phyloP scores from a whole-genome alignment of 2,329 filamentous ascomycete species.

The Tothia fuscella region DNA sequence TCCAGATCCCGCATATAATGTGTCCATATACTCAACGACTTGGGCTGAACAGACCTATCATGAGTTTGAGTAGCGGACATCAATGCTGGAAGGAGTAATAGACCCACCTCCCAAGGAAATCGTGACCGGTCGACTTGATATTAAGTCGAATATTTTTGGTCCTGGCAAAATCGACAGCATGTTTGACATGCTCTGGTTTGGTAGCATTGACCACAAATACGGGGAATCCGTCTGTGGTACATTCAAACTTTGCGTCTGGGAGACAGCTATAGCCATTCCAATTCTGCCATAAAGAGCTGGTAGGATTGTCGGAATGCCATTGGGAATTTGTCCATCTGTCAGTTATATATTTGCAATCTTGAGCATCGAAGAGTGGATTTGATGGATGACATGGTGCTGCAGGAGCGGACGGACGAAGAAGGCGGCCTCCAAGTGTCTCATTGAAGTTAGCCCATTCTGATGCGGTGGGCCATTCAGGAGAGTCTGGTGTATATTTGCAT shows the following conservation, averaged over 20 bases:
- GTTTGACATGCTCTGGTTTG: slow-evolving; percentile 19
- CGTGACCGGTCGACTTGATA: slow-evolving; percentile 10
- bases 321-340: background rate
- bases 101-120: slow-evolving; percentile 8
- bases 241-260: background rate
- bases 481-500: background rate
- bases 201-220: slow-evolving; percentile 31
- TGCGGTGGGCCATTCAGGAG: background rate
- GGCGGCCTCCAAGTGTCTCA: background rate
- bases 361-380: background rate
- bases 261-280: slow-evolving; percentile 7
- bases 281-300: background rate
- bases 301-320: background rate
- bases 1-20: background rate
- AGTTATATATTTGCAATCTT: background rate
- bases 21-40: slow-evolving; percentile 3
- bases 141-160: slow-evolving; percentile 6
- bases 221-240: slow-evolving; percentile 18
- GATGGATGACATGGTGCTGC: background rate
- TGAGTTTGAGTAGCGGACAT: background rate
- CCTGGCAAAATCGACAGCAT: slow-evolving; percentile 3
- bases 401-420: background rate
- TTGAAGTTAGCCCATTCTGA: background rate
- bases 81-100: background rate
- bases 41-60: background rate